A percentile compares a stretch with the other conserved stretches of the same genome.
Conservation (phyloP, 306 rosid species). For the Inga leiocalycina region DNA sequence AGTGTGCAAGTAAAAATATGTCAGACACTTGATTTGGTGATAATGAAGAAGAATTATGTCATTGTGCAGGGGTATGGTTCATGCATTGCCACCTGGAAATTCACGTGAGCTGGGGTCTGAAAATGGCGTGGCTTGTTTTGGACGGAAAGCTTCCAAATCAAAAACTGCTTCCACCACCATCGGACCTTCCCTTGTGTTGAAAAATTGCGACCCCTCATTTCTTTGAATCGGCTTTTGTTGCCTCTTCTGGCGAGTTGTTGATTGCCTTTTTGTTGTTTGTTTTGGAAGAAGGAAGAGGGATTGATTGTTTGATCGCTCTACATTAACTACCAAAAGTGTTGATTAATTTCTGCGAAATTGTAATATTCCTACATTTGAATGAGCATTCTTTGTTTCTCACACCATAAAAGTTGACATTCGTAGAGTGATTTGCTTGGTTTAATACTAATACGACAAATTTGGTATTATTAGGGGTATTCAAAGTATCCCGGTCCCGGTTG, state of each 20-base stretch:
- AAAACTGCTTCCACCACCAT: slow-evolving; percentile 52
- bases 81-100: slow-evolving; percentile 62
- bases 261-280: not conserved
- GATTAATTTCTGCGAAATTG: not conserved
- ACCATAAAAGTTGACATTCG: not conserved
- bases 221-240: not conserved
- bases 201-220: too few species aligned
- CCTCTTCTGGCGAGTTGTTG: not conserved
- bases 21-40: not conserved
- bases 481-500: too few species aligned
- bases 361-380: not conserved
- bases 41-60: not conserved
- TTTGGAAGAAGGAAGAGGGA: not conserved
- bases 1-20: not conserved
- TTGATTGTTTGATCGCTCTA: not conserved
- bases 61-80: slow-evolving; percentile 56
- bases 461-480: too few species aligned
- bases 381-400: not conserved
- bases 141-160: slow-evolving; percentile 58
- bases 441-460: too few species aligned
- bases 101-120: slow-evolving; percentile 61
- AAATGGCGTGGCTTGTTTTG: slow-evolving; percentile 57
- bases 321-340: not conserved
- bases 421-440: too few species aligned
- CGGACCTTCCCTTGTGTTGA: slow-evolving; percentile 50